These are phyloP conservation scores for Botrytis squamosa DNA, from an alignment of 2,329 filamentous ascomycete genomes.

Conservation along the genomic window DNA sequence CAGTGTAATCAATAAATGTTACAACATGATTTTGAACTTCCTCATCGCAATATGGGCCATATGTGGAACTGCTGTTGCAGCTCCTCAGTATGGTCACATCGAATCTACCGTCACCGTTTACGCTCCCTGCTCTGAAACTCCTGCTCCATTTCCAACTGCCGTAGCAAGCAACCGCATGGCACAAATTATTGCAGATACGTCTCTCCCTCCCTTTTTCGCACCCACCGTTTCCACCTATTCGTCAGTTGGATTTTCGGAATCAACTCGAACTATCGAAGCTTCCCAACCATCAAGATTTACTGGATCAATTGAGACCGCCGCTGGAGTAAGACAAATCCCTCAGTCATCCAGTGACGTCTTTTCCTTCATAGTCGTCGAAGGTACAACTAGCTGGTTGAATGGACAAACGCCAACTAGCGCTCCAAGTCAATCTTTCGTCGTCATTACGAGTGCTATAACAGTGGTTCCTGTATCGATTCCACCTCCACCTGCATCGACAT, in stretches of 20 bases:
- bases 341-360: background rate
- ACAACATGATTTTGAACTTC: background rate
- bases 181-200: background rate
- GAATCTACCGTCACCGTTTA: background rate
- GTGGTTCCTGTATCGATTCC: conserved; percentile 27
- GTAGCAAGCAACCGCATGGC: background rate
- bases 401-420: conserved; percentile 27
- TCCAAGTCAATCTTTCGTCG: conserved; percentile 24
- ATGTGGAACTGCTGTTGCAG: background rate
- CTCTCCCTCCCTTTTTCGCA: background rate
- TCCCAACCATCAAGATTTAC: background rate
- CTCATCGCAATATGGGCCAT: background rate
- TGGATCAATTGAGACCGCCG: background rate
- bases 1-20: background rate
- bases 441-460: conserved; percentile 30
- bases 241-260: background rate
- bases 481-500: background rate
- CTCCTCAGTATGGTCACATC: background rate
- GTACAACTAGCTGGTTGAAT: conserved; percentile 32
- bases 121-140: background rate
- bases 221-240: background rate
- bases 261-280: background rate
- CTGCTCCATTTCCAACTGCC: background rate
- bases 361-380: conserved; percentile 27
- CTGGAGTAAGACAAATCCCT: background rate